Evolutionary conservation across 2,329 filamentous ascomycete species (phyloP).

Genomic region (Penicillium polonicum): DNA sequence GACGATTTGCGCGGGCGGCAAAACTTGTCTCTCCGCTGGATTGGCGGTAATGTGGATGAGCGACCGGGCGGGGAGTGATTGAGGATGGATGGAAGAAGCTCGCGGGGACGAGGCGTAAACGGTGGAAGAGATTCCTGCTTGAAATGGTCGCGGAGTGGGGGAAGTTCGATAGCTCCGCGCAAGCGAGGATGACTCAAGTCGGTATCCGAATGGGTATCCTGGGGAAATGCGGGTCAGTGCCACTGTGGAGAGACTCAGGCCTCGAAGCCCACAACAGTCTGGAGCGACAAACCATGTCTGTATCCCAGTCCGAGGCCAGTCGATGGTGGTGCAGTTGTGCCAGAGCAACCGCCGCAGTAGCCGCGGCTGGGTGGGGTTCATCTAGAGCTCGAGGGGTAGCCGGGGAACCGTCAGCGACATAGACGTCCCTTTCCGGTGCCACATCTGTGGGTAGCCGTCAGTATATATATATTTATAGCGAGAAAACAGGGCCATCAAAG

Average conservation of each 20-base stretch:
- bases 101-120: constrained; percentile 62
- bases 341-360: constrained; percentile 79
- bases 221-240: constrained; percentile 24
- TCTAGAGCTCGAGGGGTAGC: constrained; percentile 68
- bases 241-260: constrained; percentile 19
- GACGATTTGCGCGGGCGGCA: constrained; percentile 81
- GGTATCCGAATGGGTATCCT: constrained; percentile 72
- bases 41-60: constrained; percentile 81
- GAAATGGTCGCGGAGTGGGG: constrained; percentile 65
- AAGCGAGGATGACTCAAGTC: constrained; percentile 64
- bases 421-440: constrained; percentile 61
- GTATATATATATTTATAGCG: background rate
- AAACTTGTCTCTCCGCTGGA: constrained; percentile 70
- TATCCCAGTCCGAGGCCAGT: constrained; percentile 73
- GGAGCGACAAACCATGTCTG: constrained; percentile 59
- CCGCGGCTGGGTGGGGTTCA: constrained; percentile 66
- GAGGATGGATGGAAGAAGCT: constrained; percentile 79
- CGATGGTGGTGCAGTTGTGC: constrained; percentile 82
- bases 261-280: constrained; percentile 9
- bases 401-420: constrained; percentile 67
- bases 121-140: constrained; percentile 72
- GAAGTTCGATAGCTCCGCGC: constrained; percentile 67
- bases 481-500: background rate
- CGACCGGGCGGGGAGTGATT: constrained; percentile 76
- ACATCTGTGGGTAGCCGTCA: constrained; percentile 50